phyloP scores from a whole-genome alignment of 208 protist genomes.

The Trypanosoma mega region DNA sequence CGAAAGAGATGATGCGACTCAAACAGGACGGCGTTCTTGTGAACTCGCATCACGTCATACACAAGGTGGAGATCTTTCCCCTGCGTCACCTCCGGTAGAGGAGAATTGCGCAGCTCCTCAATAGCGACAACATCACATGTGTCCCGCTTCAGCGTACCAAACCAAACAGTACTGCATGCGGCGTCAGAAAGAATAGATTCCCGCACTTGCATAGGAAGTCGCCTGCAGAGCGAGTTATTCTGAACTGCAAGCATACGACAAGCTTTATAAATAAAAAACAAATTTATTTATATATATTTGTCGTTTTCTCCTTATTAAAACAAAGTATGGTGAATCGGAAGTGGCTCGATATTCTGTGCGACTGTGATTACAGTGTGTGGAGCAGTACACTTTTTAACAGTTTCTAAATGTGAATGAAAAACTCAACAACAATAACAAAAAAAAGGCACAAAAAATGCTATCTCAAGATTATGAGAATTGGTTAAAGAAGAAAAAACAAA shows the following conservation, averaged over 20 bases:
- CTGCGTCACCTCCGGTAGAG: neutral
- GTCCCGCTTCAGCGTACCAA: neutral
- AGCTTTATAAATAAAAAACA: no score
- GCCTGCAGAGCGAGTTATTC: neutral
- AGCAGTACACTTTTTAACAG: no score
- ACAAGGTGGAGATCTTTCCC: constrained; percentile 24
- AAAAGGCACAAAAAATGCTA: constrained; percentile 2
- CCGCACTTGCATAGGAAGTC: neutral
- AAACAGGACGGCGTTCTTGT: constrained; percentile 43
- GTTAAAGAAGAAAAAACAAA: constrained; percentile 11
- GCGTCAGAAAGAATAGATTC: constrained; percentile 23
- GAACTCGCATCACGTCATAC: constrained; percentile 79
- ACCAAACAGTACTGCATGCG: neutral
- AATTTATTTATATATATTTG: no score
- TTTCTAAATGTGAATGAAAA: neutral
- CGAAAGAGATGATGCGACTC: constrained; percentile 48
- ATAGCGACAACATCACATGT: neutral
- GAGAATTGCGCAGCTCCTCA: constrained; percentile 1
- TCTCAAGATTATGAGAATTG: constrained; percentile 15
- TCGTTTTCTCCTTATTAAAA: no score
- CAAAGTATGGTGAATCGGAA: no score
- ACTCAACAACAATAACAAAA: neutral
- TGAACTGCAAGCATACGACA: neutral
- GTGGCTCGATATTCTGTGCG: no score
- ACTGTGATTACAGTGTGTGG: no score